phyloP scores from a whole-genome alignment of 1,139 yeast species.

The Hemisphaericaspora xylofermentans region DNA sequence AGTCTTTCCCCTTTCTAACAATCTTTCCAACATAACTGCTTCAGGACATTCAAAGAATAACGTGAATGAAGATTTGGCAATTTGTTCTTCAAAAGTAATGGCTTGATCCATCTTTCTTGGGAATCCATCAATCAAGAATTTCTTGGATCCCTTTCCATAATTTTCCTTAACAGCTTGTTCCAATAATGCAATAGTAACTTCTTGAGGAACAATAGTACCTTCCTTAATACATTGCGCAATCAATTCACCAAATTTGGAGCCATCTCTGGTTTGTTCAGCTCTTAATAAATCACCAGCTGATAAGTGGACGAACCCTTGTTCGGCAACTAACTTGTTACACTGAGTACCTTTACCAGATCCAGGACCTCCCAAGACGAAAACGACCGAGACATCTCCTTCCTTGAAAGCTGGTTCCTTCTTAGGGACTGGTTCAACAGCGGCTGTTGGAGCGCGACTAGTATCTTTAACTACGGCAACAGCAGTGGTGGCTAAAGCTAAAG shows the following conservation, averaged over 20 bases:
- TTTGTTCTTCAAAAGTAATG: constrained; percentile 76
- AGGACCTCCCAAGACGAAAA: constrained; percentile 87
- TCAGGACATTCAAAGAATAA: constrained; percentile 95
- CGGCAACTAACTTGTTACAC: constrained; percentile 78
- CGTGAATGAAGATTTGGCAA: constrained; percentile 75
- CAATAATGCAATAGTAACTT: constrained; percentile 82
- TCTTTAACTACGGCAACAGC: constrained; percentile 38
- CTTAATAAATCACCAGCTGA: constrained; percentile 94
- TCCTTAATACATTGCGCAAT: constrained; percentile 83
- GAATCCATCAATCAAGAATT: constrained; percentile 89
- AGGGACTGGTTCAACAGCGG: constrained; percentile 44
- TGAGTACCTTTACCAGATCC: constrained; percentile 99
- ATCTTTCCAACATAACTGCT: constrained; percentile 76
- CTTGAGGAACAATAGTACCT: constrained; percentile 94
- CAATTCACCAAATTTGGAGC: constrained; percentile 80
- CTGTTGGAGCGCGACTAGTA: constrained; percentile 45
- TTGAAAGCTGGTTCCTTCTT: constrained; percentile 45
- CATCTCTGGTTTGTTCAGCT: constrained; percentile 83
- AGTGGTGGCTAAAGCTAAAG: constrained; percentile 48
- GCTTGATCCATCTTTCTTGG: constrained; percentile 99
- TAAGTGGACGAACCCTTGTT: constrained; percentile 80
- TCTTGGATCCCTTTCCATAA: constrained; percentile 47
- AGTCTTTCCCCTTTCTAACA: constrained; percentile 89
- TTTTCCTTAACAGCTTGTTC: constrained; percentile 72
- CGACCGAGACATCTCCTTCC: constrained; percentile 67